A percentile compares a stretch with the other conserved stretches of the same genome.
Evolutionary conservation across 192 early-diverging fungal genomes (phyloP).

Genomic region (Rhizophagus clarus): DNA sequence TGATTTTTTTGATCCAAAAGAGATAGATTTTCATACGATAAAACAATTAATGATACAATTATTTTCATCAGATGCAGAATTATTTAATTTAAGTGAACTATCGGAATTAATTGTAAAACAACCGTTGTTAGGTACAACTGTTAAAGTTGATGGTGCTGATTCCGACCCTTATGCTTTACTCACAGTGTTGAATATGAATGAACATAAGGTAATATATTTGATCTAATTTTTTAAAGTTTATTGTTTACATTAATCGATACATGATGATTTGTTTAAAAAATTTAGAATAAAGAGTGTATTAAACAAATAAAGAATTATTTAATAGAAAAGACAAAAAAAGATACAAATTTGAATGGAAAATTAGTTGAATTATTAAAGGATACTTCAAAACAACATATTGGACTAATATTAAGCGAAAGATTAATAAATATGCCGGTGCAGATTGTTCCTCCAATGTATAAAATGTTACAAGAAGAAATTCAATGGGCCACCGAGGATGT

Average conservation of each 20-base stretch:
- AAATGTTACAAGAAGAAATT: slow-evolving; percentile 85
- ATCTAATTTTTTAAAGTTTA: too few relatives aligned
- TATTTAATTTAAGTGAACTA: slow-evolving; percentile 75
- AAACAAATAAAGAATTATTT: slow-evolving; percentile 57
- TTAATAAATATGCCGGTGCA: slow-evolving; percentile 97
- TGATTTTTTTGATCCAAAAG: slow-evolving; percentile 92
- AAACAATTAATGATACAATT: slow-evolving; percentile 82
- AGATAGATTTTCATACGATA: slow-evolving; percentile 87
- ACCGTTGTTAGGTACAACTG: slow-evolving; percentile 78
- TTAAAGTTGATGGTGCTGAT: slow-evolving; percentile 82
- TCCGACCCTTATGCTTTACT: slow-evolving; percentile 88
- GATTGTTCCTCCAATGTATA: slow-evolving; percentile 87
- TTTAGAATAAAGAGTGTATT: slow-evolving; percentile 44
- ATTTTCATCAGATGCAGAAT: slow-evolving; percentile 79
- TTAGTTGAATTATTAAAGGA: slow-evolving; percentile 39
- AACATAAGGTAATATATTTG: slow-evolving; percentile 49
- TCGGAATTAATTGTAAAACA: slow-evolving; percentile 81
- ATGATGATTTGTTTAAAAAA: too few relatives aligned
- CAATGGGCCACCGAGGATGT: slow-evolving; percentile 73
- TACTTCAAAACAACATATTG: slow-evolving; percentile 47
- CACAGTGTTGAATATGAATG: slow-evolving; percentile 72
- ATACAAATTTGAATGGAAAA: slow-evolving; percentile 42
- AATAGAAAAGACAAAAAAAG: slow-evolving; percentile 56
- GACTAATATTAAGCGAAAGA: slow-evolving; percentile 81
- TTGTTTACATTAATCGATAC: too few relatives aligned